Percentiles rank a stretch among this genome's conserved stretches.
These are phyloP conservation scores for Hypomontagnella monticulosa DNA, from an alignment of 495 filamentous ascomycete genomes.

Conservation along the genomic window DNA sequence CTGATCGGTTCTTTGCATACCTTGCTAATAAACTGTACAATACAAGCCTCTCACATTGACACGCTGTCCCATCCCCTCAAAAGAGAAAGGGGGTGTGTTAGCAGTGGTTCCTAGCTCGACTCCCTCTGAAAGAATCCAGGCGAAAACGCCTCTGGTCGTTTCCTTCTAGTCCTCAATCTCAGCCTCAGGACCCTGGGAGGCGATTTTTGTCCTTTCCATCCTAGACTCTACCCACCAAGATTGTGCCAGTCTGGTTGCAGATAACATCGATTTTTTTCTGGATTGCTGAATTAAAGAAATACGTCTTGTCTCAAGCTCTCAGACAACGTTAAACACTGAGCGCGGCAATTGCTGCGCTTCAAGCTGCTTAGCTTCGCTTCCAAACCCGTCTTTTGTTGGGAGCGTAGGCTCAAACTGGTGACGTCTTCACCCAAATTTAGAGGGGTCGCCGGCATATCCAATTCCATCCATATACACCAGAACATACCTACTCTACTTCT, in stretches of 20 bases:
- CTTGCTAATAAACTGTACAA: constrained; percentile 9
- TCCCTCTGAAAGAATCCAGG: constrained; percentile 28
- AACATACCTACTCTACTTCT: background rate
- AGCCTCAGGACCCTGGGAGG: constrained; percentile 36
- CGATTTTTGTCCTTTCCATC: constrained; percentile 35
- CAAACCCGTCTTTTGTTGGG: constrained; percentile 14
- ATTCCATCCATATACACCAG: constrained; percentile 14
- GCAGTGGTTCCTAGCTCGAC: constrained; percentile 33
- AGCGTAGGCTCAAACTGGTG: constrained; percentile 22
- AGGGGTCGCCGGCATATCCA: constrained; percentile 25
- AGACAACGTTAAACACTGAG: constrained; percentile 25
- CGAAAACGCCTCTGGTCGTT: constrained; percentile 19
- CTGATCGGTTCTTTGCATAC: constrained; percentile 31
- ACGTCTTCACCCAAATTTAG: constrained; percentile 26
- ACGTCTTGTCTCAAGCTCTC: constrained; percentile 15
- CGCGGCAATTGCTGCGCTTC: constrained; percentile 40
- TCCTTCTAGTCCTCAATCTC: constrained; percentile 21
- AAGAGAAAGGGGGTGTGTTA: constrained; percentile 33
- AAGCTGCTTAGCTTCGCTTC: constrained; percentile 19
- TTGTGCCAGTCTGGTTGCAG: constrained; percentile 27
- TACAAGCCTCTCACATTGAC: constrained; percentile 31
- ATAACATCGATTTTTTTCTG: constrained; percentile 21
- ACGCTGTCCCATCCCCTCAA: constrained; percentile 29
- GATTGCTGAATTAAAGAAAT: constrained; percentile 4
- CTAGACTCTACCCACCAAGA: constrained; percentile 9